These are phyloP conservation scores for Trifolium pratense DNA, from an alignment of 306 rosid species.

Conservation along the genomic window DNA sequence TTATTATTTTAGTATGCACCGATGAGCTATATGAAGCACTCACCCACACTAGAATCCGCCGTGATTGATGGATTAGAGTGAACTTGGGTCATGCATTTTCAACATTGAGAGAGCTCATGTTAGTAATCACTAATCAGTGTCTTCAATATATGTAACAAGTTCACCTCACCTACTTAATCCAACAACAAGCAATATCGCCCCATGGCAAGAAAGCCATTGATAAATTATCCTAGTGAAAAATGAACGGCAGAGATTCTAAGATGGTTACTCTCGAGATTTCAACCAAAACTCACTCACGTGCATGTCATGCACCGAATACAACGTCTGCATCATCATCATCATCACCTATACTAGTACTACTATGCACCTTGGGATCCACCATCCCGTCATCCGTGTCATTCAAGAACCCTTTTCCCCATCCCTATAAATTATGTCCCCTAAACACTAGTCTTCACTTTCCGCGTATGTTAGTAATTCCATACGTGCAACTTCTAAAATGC, in stretches of 20 bases:
- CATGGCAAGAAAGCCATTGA: neutral
- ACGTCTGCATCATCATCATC: neutral
- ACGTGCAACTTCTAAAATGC: conserved; percentile 21
- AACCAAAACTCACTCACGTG: conserved; percentile 34
- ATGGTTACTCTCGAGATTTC: neutral
- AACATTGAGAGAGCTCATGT: no score
- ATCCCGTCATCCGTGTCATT: conserved; percentile 2
- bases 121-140: no score
- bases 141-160: conserved; percentile 19
- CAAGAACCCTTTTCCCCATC: conserved; percentile 21
- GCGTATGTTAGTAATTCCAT: neutral
- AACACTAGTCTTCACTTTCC: neutral
- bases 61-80: no score
- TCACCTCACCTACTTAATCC: conserved; percentile 7
- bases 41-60: no score
- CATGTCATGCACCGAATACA: conserved; percentile 37
- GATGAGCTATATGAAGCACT: no score
- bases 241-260: conserved; percentile 1
- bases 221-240: neutral
- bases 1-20: no score
- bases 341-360: no score
- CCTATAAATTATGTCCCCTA: neutral
- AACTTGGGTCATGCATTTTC: no score
- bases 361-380: conserved; percentile 40
- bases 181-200: neutral